Evolutionary conservation across 495 filamentous ascomycete species (phyloP), one percentile per base, ranked within the genome.

Genomic region (Halenospora varia): DNA sequence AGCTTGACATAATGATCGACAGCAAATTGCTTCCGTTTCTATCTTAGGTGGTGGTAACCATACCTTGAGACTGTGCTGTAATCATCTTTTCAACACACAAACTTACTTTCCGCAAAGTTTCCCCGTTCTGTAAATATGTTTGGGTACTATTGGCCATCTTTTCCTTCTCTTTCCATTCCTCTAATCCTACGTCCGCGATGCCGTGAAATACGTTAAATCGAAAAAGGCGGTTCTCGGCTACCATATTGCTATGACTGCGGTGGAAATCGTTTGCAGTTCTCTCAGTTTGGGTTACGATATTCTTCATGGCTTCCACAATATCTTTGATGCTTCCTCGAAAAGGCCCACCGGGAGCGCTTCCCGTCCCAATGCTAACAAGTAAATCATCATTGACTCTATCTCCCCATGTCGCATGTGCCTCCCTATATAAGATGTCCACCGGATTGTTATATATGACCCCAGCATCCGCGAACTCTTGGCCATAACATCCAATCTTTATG

Each of bases 281-380:
- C 42, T 56, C 53, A 6, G 53, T 41, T n/a, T 47, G 13, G 15
- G 15, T 19, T 10, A 47, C 2, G 2, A 47, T 18, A n/a, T 19
- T 47, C 11, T 15, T n/a, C 44, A 47, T 47, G 10, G 62, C 70
- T 13, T 66, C 56, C 10, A 39, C 48, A 22, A 76, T 67, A 9
- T 67, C 60, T 24, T 69, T 61, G 26, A 72, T 26, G 39, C 68
- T 57, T 22, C 61, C 62, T 25, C 59, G 25, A 4, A 72, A 50
- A 2, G 70, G 59, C 25, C 66, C 65, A 51, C 72, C 57, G 1
- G 63, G 56, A 17, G 68, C 70, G 0, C 68, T 49, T 10, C 74
- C 73, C 10, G 73, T 78, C 2, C 76, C 77, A 25, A 80, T 74
- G 0, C 72, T 76, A 0, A 81, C 68, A 42, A 78, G 53, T 54